A percentile compares a stretch with the other conserved stretches of the same genome.
phyloP scores from a whole-genome alignment of 768 basidiomycete species.

The Leccinum truebloodii region DNA sequence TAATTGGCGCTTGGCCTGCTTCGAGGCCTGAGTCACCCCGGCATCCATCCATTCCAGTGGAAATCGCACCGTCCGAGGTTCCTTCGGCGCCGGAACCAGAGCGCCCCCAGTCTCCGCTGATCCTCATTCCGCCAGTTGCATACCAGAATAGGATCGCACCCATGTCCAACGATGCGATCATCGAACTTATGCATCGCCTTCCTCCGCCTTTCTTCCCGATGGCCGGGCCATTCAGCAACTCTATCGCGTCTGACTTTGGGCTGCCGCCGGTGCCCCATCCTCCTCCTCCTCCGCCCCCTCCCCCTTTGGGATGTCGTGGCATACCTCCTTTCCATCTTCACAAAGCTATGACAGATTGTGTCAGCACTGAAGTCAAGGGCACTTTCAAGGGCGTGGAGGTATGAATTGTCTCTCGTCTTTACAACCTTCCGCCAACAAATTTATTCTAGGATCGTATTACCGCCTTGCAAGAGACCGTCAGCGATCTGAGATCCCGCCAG shows the following conservation, averaged over 20 bases:
- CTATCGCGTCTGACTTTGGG: conserved; percentile 21
- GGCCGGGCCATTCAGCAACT: conserved; percentile 21
- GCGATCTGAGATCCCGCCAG: conserved; percentile 27
- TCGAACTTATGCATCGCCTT: conserved; percentile 22
- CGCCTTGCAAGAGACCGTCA: conserved; percentile 21
- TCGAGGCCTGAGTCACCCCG: conserved; percentile 38
- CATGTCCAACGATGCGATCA: conserved; percentile 8
- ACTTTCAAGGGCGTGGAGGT: conserved; percentile 27
- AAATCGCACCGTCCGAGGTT: conserved; percentile 11
- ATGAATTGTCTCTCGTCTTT: background rate
- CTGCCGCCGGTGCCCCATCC: conserved; percentile 17
- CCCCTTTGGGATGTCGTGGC: background rate
- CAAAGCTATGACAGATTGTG: conserved; percentile 18
- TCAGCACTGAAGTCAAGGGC: conserved; percentile 25
- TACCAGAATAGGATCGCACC: conserved; percentile 17
- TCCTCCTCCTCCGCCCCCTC: background rate
- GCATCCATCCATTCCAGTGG: conserved; percentile 17
- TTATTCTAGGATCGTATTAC: conserved; percentile 27
- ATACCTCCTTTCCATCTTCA: conserved; percentile 18
- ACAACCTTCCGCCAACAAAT: background rate
- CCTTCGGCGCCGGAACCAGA: conserved; percentile 2
- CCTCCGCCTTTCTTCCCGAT: conserved; percentile 20
- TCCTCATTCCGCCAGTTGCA: conserved; percentile 2
- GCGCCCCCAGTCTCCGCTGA: conserved; percentile 8
- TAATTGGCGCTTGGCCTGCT: conserved; percentile 47